phyloP scores from a whole-genome alignment of 1,284 basidiomycete genomes.

The Sporisorium sorghi region DNA sequence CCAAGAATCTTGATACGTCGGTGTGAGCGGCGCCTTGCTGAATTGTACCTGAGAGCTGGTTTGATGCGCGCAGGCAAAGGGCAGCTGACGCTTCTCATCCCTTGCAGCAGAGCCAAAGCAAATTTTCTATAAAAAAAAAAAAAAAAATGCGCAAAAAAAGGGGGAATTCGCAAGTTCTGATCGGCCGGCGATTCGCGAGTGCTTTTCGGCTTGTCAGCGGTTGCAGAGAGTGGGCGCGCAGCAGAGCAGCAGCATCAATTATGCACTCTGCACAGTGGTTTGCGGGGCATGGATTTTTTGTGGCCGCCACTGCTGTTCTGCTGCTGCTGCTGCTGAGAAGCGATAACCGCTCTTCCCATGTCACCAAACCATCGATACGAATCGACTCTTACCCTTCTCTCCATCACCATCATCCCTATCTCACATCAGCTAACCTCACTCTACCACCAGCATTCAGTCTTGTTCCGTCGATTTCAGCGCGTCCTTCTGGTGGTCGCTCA shows the following conservation, averaged over 20 bases:
- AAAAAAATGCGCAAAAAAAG: neutral
- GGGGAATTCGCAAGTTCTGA: neutral
- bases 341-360: too few species aligned
- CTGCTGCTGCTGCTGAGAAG: too few species aligned
- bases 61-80: neutral
- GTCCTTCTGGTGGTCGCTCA: neutral
- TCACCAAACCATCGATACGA: too few species aligned
- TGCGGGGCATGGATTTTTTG: neutral
- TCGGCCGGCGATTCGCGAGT: neutral
- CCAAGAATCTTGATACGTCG: constrained; percentile 13
- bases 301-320: neutral
- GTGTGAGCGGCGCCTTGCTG: neutral
- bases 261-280: neutral
- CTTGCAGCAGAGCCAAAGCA: neutral
- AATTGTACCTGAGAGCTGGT: neutral
- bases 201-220: neutral
- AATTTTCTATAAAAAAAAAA: neutral
- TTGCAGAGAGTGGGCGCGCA: neutral
- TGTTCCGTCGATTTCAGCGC: neutral
- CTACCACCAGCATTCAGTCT: neutral
- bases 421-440: too few species aligned
- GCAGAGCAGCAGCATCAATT: neutral
- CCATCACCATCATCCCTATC: too few species aligned
- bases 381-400: too few species aligned
- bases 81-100: neutral